Evolutionary conservation across 176 grass and related monocot species (phyloP).

Genomic region (Luzula sylvatica): DNA sequence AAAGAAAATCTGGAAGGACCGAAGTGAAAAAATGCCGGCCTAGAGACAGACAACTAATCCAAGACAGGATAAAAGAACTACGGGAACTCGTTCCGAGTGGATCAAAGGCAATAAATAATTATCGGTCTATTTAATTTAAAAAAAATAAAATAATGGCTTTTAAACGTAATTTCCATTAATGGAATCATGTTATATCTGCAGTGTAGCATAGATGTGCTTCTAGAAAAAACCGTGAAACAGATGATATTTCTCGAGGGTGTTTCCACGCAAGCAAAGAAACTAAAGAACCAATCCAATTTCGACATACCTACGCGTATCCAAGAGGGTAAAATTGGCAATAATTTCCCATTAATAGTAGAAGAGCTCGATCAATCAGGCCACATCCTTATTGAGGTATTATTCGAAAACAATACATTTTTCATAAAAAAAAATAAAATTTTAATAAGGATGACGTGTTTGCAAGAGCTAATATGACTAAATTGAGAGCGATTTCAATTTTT

Average conservation of each 20-base stretch:
- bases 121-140: constrained; percentile 7
- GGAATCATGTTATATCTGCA: constrained; percentile 33
- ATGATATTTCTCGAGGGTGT: constrained; percentile 60
- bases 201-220: constrained; percentile 71
- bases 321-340: constrained; percentile 23
- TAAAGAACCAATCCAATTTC: constrained; percentile 3
- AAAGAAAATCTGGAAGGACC: constrained; percentile 25
- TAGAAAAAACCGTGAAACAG: constrained; percentile 56
- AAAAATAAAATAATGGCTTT: neutral
- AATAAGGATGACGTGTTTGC: neutral
- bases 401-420: neutral
- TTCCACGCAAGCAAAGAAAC: constrained; percentile 46
- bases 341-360: constrained; percentile 55
- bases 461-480: too few species aligned
- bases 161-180: constrained; percentile 5
- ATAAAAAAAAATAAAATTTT: neutral
- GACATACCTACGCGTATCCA: neutral
- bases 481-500: too few species aligned
- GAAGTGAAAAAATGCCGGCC: constrained; percentile 42
- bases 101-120: constrained; percentile 37
- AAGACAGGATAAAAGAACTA: constrained; percentile 69
- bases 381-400: constrained; percentile 59
- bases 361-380: constrained; percentile 48
- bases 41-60: constrained; percentile 72
- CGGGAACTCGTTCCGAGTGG: constrained; percentile 59